phyloP scores from a whole-genome alignment of 2,329 filamentous ascomycete species.

The Pleochaeta shiraiana region DNA sequence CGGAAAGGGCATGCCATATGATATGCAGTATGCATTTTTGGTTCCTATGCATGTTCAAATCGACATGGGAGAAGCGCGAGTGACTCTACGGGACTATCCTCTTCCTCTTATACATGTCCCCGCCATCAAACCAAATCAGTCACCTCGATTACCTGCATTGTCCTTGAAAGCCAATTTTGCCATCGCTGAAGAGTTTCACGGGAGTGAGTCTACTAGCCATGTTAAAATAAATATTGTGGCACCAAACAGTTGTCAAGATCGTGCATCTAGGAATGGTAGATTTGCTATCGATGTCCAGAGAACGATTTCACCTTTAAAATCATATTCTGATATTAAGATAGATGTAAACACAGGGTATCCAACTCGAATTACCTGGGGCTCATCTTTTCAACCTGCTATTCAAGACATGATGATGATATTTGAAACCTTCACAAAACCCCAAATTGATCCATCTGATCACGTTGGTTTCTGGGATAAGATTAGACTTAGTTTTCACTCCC shows the following conservation, averaged over 20 bases:
- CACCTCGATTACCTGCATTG: slow-evolving; percentile 57
- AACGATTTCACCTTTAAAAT: slow-evolving; percentile 88
- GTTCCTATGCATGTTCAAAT: slow-evolving; percentile 79
- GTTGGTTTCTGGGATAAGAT: slow-evolving; percentile 99
- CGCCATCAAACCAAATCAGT: slow-evolving; percentile 56
- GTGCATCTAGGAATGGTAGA: slow-evolving; percentile 32
- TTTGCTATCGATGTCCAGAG: slow-evolving; percentile 75
- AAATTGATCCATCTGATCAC: slow-evolving; percentile 76
- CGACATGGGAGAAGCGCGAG: slow-evolving; percentile 71
- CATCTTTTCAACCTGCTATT: slow-evolving; percentile 91
- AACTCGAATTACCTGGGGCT: slow-evolving; percentile 90
- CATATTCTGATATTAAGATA: slow-evolving; percentile 77
- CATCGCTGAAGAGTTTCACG: slow-evolving; percentile 80
- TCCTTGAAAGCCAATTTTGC: slow-evolving; percentile 82
- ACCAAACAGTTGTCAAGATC: slow-evolving; percentile 32
- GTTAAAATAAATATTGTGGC: slow-evolving; percentile 73
- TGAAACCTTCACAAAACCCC: slow-evolving; percentile 91
- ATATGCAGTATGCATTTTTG: slow-evolving; percentile 77
- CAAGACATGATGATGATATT: slow-evolving; percentile 99
- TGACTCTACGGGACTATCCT: slow-evolving; percentile 84
- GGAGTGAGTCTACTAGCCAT: slow-evolving; percentile 55
- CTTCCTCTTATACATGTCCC: slow-evolving; percentile 83
- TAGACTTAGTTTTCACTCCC: slow-evolving; percentile 78
- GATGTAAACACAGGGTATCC: slow-evolving; percentile 87
- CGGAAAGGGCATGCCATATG: slow-evolving; percentile 88